Conservation (phyloP, 331 rosid species). For the Acacia concinna region DNA sequence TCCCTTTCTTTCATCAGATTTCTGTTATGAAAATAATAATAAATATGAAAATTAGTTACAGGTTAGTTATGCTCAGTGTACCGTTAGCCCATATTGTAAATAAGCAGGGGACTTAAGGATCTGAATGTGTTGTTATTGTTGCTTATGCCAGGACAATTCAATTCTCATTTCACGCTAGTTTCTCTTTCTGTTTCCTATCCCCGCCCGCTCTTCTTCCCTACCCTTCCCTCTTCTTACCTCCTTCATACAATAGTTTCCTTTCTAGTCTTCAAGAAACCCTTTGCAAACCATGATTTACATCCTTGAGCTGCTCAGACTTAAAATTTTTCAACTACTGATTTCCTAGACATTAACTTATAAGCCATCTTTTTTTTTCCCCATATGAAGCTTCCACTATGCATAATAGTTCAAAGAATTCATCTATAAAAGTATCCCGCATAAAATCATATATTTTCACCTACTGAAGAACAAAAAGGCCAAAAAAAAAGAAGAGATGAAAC, state of each 20-base stretch:
- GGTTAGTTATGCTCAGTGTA: too few species aligned
- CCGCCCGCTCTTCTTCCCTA: too few species aligned
- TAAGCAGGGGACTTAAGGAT: too few species aligned
- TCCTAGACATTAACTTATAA: neutral
- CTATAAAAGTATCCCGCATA: neutral
- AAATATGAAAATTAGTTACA: too few species aligned
- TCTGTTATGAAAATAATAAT: too few species aligned
- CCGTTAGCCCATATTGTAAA: too few species aligned
- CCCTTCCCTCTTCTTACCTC: too few species aligned
- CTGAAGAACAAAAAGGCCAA: neutral
- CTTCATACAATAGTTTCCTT: neutral
- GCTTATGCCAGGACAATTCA: too few species aligned
- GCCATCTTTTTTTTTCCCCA: neutral
- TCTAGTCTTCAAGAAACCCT: neutral
- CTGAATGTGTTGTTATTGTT: too few species aligned
- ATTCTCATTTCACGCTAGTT: too few species aligned
- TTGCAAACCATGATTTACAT: neutral
- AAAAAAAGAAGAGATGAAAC: neutral
- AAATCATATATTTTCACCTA: neutral
- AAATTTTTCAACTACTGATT: neutral
- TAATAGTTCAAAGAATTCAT: neutral
- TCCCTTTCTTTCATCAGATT: neutral
- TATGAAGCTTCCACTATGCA: neutral
- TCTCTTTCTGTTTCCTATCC: too few species aligned
- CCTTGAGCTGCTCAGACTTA: conserved; percentile 1